These are phyloP conservation scores for Herpetomonas tarakana DNA, from an alignment of 208 protist species.

Conservation along the genomic window DNA sequence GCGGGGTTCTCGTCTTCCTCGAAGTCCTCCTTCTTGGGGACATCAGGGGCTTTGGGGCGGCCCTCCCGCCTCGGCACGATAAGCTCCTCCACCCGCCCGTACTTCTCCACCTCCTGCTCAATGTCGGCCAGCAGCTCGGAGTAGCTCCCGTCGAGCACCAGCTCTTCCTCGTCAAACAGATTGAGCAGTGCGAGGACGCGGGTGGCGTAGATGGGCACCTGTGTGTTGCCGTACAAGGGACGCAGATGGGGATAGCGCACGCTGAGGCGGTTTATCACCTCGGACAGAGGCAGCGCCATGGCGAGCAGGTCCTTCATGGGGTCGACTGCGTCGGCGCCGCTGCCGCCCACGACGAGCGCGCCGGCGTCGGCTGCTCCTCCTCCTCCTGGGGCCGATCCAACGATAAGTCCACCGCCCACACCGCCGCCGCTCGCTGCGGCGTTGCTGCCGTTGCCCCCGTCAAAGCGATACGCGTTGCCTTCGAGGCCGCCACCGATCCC, in stretches of 20 bases:
- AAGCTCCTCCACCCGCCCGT: constrained; percentile 76
- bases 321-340: constrained; percentile 40
- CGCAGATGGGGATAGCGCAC: constrained; percentile 64
- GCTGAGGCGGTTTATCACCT: constrained; percentile 56
- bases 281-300: constrained; percentile 44
- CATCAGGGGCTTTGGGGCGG: constrained; percentile 48
- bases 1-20: constrained; percentile 8
- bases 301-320: constrained; percentile 70
- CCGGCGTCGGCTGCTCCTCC: constrained; percentile 8
- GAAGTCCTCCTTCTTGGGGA: constrained; percentile 33
- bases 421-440: constrained; percentile 1
- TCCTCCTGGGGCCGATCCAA: too few species aligned
- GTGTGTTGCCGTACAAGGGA: constrained; percentile 60
- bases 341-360: constrained; percentile 39
- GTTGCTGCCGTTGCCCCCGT: constrained; percentile 1
- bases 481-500: neutral
- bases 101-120: constrained; percentile 74
- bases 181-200: constrained; percentile 82
- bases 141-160: constrained; percentile 68
- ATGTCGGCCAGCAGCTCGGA: constrained; percentile 68
- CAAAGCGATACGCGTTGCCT: neutral
- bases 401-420: neutral
- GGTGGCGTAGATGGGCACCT: constrained; percentile 75
- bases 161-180: constrained; percentile 86
- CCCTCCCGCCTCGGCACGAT: constrained; percentile 77